Conservation (phyloP, 1,284 basidiomycete species). For the Malassezia vespertilionis region DNA sequence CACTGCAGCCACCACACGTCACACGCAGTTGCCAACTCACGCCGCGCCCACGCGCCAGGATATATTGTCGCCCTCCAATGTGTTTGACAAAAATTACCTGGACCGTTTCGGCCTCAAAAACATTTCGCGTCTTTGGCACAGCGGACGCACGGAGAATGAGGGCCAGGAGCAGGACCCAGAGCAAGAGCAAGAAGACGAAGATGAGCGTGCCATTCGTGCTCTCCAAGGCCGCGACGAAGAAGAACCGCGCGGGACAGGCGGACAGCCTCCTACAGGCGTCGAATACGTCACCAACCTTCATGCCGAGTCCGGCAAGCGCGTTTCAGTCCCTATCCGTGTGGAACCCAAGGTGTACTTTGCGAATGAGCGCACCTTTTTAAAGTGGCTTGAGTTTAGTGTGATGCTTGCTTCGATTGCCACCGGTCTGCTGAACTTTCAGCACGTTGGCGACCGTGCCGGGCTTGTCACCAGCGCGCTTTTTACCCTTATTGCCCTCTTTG, state of each 20-base stretch:
- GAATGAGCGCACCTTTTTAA: slow-evolving; percentile 64
- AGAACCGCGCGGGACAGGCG: slow-evolving; percentile 55
- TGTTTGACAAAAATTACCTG: slow-evolving; percentile 42
- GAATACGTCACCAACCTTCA: slow-evolving; percentile 62
- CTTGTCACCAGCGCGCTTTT: slow-evolving; percentile 75
- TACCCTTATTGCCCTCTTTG: slow-evolving; percentile 74
- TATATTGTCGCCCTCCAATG: slow-evolving; percentile 39
- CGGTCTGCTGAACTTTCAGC: slow-evolving; percentile 64
- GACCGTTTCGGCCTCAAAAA: slow-evolving; percentile 42
- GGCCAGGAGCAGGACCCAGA: slow-evolving; percentile 22
- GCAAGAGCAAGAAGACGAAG: slow-evolving; percentile 48
- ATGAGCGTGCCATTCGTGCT: slow-evolving; percentile 35
- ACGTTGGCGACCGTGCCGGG: slow-evolving; percentile 63
- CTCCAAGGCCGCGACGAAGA: slow-evolving; percentile 43
- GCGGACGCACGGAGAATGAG: slow-evolving; percentile 20
- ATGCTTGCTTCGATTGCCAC: slow-evolving; percentile 45
- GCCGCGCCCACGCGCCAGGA: slow-evolving; percentile 26
- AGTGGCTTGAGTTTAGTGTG: slow-evolving; percentile 82
- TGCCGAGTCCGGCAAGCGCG: slow-evolving; percentile 76
- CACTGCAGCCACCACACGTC: slow-evolving; percentile 13
- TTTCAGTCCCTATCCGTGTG: slow-evolving; percentile 80
- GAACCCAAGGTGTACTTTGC: slow-evolving; percentile 99
- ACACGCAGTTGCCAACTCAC: slow-evolving; percentile 16
- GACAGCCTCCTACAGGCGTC: slow-evolving; percentile 52
- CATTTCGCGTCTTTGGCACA: slow-evolving; percentile 38